These are phyloP conservation scores for Entomophthora muscae DNA, from an alignment of 371 early-diverging fungal genomes.

Conservation along the genomic window DNA sequence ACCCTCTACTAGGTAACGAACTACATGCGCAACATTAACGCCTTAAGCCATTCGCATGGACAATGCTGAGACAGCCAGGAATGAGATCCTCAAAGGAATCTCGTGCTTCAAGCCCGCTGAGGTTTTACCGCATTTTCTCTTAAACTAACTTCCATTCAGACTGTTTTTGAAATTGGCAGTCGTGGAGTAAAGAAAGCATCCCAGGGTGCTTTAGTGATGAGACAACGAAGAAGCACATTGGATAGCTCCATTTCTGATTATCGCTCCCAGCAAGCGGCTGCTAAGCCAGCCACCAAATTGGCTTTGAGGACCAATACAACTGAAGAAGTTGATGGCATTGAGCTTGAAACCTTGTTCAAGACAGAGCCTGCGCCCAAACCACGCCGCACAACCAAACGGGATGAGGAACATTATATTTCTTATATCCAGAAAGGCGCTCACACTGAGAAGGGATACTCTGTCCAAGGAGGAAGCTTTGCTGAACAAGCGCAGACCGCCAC, in stretches of 20 bases:
- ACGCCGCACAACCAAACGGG: constrained; percentile 31
- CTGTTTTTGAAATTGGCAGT: constrained; percentile 80
- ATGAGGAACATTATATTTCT: constrained; percentile 78
- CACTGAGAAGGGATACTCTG: constrained; percentile 81
- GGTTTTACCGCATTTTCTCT: constrained; percentile 12
- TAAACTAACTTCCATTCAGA: constrained; percentile 17
- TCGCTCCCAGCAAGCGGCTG: constrained; percentile 10
- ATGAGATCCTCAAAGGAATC: constrained; percentile 46
- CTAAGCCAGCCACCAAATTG: constrained; percentile 8
- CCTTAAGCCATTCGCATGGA: neutral
- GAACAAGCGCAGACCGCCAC: constrained; percentile 63
- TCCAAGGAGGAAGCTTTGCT: constrained; percentile 51
- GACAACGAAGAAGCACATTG: constrained; percentile 44
- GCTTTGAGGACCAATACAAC: constrained; percentile 13
- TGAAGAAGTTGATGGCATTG: constrained; percentile 25
- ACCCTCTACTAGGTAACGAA: constrained; percentile 41
- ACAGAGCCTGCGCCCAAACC: constrained; percentile 16
- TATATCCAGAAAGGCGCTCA: constrained; percentile 70
- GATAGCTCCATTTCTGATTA: constrained; percentile 28
- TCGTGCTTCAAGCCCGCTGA: constrained; percentile 67
- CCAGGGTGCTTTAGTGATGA: constrained; percentile 57
- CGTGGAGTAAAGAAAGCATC: constrained; percentile 57
- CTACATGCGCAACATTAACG: neutral
- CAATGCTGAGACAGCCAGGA: constrained; percentile 32
- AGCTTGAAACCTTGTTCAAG: constrained; percentile 25